phyloP scores from a whole-genome alignment of 306 rosid genomes.

The Trifolium subterraneum region DNA sequence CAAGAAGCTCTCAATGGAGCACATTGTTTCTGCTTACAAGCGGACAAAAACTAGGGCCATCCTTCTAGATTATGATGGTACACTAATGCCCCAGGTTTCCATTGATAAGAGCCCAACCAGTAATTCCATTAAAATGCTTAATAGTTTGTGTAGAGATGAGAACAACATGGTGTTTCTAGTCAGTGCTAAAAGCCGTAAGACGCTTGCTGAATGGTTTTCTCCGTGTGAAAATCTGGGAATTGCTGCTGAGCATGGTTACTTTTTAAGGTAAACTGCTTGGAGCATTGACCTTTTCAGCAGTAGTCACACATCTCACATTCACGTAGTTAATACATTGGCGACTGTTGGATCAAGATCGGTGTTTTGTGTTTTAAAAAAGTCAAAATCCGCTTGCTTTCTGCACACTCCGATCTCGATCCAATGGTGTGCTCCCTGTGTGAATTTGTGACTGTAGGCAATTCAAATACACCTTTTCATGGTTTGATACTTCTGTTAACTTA shows the following conservation, averaged over 20 bases:
- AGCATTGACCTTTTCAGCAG: neutral
- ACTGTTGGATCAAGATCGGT: neutral
- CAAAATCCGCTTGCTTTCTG: neutral
- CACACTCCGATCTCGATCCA: neutral
- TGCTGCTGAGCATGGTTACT: slow-evolving; percentile 89
- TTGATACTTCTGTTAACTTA: slow-evolving; percentile 21
- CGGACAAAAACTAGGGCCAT: slow-evolving; percentile 71
- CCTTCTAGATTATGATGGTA: slow-evolving; percentile 85
- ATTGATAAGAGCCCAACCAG: slow-evolving; percentile 71
- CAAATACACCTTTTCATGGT: slow-evolving; percentile 10
- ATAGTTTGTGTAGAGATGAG: slow-evolving; percentile 67
- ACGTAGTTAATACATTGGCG: neutral
- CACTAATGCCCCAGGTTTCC: slow-evolving; percentile 74
- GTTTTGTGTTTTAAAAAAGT: neutral
- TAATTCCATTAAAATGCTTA: slow-evolving; percentile 58
- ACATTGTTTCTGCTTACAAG: slow-evolving; percentile 74
- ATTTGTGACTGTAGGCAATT: neutral
- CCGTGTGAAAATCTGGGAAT: slow-evolving; percentile 79
- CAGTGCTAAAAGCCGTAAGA: slow-evolving; percentile 69
- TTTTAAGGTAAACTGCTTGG: slow-evolving; percentile 56
- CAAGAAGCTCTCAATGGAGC: slow-evolving; percentile 79
- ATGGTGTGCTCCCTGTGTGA: neutral
- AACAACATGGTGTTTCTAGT: slow-evolving; percentile 77
- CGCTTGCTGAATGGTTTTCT: slow-evolving; percentile 74
- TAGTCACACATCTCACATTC: neutral